Conservation (phyloP, 257 asterid species). For the Nicotiana benthamiana region DNA sequence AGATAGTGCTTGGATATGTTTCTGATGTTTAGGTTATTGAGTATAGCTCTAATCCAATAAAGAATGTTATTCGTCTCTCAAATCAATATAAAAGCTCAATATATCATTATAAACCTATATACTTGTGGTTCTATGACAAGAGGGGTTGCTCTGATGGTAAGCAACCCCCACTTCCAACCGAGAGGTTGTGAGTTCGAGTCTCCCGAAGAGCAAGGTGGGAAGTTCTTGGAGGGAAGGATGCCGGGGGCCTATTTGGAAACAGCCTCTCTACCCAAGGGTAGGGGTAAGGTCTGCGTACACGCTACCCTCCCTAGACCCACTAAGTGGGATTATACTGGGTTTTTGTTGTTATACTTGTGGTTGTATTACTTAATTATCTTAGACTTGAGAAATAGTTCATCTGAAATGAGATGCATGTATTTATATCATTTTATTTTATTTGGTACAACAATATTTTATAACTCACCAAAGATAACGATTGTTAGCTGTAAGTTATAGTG, state of each 20-base stretch:
- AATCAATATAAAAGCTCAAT: background rate
- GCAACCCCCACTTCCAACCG: no score
- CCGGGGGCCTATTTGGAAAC: no score
- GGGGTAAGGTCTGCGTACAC: no score
- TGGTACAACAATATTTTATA: background rate
- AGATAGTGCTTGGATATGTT: background rate
- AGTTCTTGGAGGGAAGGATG: no score
- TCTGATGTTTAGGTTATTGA: background rate
- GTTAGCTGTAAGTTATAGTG: background rate
- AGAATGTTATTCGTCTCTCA: background rate
- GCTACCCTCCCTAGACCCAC: no score
- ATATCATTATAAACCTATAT: background rate
- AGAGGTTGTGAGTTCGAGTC: no score
- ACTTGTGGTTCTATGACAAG: no score
- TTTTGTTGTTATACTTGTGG: no score
- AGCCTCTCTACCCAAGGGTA: no score
- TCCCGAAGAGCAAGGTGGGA: no score
- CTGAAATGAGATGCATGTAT: slow-evolving; percentile 2
- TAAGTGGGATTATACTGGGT: no score
- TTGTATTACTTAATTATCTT: background rate
- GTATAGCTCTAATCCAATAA: background rate
- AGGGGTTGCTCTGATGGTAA: no score
- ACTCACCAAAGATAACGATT: slow-evolving; percentile 1
- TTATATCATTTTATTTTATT: background rate
- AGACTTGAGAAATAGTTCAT: background rate